Conservation (phyloP, 2,329 filamentous ascomycete species). For the Helotiales sp. region DNA sequence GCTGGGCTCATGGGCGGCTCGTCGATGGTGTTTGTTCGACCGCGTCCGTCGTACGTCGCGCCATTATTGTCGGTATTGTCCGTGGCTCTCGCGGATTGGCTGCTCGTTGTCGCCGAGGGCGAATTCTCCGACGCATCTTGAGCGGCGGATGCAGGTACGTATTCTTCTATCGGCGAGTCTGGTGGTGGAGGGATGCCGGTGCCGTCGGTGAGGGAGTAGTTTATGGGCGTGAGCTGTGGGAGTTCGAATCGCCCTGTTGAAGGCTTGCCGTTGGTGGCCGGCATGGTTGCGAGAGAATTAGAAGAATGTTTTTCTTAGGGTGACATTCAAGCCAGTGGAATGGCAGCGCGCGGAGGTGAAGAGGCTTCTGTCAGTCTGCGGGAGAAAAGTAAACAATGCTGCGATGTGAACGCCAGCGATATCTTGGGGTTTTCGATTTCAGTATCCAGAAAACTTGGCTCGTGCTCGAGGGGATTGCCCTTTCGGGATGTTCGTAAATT, state of each 20-base stretch:
- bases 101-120: background rate
- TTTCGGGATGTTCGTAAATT: constrained; percentile 19
- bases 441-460: constrained; percentile 22
- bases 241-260: constrained; percentile 42
- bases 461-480: constrained; percentile 26
- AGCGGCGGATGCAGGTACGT: constrained; percentile 28
- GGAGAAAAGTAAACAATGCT: constrained; percentile 6
- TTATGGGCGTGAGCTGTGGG: constrained; percentile 41
- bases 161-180: constrained; percentile 42
- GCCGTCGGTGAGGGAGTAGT: constrained; percentile 44
- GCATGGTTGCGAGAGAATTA: constrained; percentile 27
- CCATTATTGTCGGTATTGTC: constrained; percentile 24
- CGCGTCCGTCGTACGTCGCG: constrained; percentile 26
- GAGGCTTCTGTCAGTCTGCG: background rate
- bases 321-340: constrained; percentile 6
- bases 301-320: background rate
- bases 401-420: background rate
- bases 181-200: constrained; percentile 45
- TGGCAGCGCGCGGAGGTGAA: constrained; percentile 6
- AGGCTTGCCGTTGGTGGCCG: constrained; percentile 36
- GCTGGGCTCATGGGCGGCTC: constrained; percentile 37
- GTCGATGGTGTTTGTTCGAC: constrained; percentile 28
- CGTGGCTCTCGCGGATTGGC: constrained; percentile 22
- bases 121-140: constrained; percentile 14
- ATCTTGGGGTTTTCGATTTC: constrained; percentile 12